These are phyloP conservation scores for Crinitomyces ghanaensis DNA, from an alignment of 805 yeast species.

Conservation along the genomic window DNA sequence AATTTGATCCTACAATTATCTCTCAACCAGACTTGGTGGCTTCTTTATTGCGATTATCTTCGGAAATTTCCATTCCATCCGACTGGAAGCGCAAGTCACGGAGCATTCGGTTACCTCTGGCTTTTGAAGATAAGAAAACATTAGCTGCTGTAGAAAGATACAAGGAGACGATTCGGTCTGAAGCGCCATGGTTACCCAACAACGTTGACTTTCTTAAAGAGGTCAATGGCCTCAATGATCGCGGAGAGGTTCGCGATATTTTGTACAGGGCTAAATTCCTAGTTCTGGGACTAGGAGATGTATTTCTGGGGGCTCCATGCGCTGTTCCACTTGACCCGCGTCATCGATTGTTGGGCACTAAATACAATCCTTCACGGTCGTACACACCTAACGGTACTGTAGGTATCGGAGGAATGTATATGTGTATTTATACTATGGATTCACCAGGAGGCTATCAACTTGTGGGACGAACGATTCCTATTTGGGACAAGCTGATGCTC, in stretches of 20 bases:
- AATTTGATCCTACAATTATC: constrained; percentile 55
- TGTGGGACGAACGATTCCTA: constrained; percentile 93
- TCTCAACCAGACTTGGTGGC: constrained; percentile 54
- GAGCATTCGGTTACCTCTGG: constrained; percentile 81
- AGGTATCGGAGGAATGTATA: constrained; percentile 97
- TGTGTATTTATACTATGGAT: constrained; percentile 97
- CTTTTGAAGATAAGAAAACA: constrained; percentile 86
- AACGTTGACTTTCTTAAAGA: constrained; percentile 91
- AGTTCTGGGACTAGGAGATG: constrained; percentile 94
- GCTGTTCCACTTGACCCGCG: constrained; percentile 97
- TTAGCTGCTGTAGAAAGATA: constrained; percentile 84
- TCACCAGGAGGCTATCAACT: constrained; percentile 98
- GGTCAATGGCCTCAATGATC: constrained; percentile 62
- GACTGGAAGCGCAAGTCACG: constrained; percentile 87
- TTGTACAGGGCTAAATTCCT: constrained; percentile 81
- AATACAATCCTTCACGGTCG: constrained; percentile 93
- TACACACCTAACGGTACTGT: constrained; percentile 95
- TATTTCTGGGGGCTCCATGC: constrained; percentile 95
- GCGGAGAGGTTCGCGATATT: constrained; percentile 70
- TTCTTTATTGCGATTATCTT: too few species aligned
- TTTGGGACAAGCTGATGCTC: constrained; percentile 88
- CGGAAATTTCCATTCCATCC: too few species aligned
- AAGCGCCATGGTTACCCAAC: constrained; percentile 97
- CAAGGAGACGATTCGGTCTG: constrained; percentile 82
- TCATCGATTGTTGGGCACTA: constrained; percentile 82